Evolutionary conservation across 2,329 filamentous ascomycete species (phyloP), one percentile per base, ranked within the genome.

Genomic region (Aureobasidium sp.): DNA sequence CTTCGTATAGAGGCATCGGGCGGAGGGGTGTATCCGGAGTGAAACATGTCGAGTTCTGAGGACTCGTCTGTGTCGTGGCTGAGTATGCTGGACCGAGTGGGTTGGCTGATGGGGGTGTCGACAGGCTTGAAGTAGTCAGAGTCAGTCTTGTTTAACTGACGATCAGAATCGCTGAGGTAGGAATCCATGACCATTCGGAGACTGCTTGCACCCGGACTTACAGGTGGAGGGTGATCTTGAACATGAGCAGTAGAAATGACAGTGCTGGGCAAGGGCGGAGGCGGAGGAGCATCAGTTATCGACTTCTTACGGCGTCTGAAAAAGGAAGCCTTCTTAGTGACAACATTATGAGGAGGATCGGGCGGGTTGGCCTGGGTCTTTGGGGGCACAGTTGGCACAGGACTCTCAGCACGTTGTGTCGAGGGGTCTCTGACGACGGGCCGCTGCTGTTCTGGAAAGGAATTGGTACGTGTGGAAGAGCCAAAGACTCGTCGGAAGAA

Each of bases 401-500:
- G 34, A 25, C 15, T 39, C 17, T 49, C 57, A 17, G 22, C 60
- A 53, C 49, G 56, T n/a, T 44, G 65, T 58, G 64, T 11, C n/a
- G 44, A 20, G 0, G 15, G 29, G 17, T 55, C 49, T 47, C 59
- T n/a, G 11, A 47, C 15, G 64, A 67, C 44, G 67, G 68, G 12
- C 65, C 63, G 20, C 42, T 62, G 57, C 69, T 67, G 65, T 64
- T 66, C 72, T 65, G 25, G 66, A 77, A 65, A 70, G 77, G 65
- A 75, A 74, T 64, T 72, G 73, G 64, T 72, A 73, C 45, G 78
- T 77, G 45, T 82, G 80, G 88, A 85, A 11, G 87, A 88, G 42
- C 88, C 90, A 78, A 97, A 97, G 42, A 97, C 89, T 65, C 93
- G 86, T 68, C 91, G 86, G 78, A 97, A 97, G 78, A 99, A 97